Percentiles rank a stretch among this genome's conserved stretches.
phyloP scores from a whole-genome alignment of 2,329 filamentous ascomycete species.

The Botrytis galanthina region DNA sequence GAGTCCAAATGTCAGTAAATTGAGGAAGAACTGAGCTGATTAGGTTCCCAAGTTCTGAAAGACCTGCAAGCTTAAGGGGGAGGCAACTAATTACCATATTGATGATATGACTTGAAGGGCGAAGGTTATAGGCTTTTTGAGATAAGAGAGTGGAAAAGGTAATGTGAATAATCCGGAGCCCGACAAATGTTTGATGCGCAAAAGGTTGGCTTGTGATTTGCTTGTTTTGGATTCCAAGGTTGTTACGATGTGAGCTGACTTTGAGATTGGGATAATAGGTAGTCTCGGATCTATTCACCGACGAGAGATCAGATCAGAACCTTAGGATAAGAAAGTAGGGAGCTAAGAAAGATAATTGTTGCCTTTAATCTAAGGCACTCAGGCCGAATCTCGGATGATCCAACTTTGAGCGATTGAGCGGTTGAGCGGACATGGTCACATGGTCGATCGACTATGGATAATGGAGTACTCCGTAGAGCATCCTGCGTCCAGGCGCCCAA shows the following conservation, averaged over 20 bases:
- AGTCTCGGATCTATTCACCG: not conserved
- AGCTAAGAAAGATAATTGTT: not conserved
- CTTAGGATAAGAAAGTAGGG: not conserved
- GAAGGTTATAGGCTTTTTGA: not conserved
- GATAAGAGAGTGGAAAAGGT: not conserved
- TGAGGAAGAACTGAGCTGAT: conserved; percentile 56
- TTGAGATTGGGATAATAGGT: conserved; percentile 10
- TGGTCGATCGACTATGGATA: not conserved
- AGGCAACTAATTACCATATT: conserved; percentile 43
- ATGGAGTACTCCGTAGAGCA: not conserved
- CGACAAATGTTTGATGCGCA: not conserved
- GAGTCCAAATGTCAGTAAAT: conserved; percentile 66
- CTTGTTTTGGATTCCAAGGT: not conserved
- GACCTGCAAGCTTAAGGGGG: conserved; percentile 5
- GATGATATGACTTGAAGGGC: conserved; percentile 29
- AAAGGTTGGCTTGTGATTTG: not conserved
- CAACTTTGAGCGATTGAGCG: not conserved
- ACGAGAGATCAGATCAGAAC: not conserved
- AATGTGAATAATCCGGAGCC: not conserved
- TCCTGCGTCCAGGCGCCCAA: not conserved
- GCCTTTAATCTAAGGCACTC: not conserved
- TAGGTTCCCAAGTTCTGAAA: conserved; percentile 44
- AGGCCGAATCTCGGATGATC: not conserved
- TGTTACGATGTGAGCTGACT: not conserved
- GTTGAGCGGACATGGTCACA: too few species aligned